A percentile compares a stretch with the other conserved stretches of the same genome.
Conservation (phyloP, 2,329 filamentous ascomycete genomes). For the Aspergillus melleus region DNA sequence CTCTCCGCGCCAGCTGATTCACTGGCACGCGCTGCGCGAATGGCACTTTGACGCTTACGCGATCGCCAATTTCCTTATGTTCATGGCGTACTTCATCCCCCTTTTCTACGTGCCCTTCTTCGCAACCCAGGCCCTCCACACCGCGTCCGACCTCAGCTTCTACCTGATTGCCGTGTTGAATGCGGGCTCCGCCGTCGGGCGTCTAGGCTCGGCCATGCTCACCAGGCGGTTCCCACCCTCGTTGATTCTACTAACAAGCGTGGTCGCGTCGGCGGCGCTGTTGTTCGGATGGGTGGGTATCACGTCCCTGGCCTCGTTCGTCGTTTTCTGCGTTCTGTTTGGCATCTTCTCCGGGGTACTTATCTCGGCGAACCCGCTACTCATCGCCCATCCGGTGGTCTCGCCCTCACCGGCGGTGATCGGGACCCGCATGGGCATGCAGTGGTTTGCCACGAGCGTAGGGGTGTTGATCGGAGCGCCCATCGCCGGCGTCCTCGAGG, state of each 20-base stretch:
- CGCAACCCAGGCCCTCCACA: background rate
- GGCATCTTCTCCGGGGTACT: conserved; percentile 7
- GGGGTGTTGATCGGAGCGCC: conserved; percentile 10
- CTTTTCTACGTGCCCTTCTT: conserved; percentile 9
- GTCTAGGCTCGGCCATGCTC: background rate
- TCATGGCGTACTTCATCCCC: conserved; percentile 10
- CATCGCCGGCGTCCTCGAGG: conserved; percentile 4
- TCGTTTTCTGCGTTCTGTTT: conserved; percentile 4
- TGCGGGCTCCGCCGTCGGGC: conserved; percentile 5
- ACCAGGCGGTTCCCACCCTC: background rate
- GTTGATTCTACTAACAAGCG: background rate
- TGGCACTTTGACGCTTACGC: conserved; percentile 2
- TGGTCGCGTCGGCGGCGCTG: background rate
- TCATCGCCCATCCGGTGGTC: conserved; percentile 12
- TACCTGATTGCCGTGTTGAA: conserved; percentile 10
- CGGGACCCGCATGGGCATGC: conserved; percentile 14
- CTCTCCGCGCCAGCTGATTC: conserved; percentile 6
- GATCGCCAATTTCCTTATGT: conserved; percentile 8
- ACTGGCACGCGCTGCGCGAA: conserved; percentile 8
- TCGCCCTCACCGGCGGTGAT: conserved; percentile 4
- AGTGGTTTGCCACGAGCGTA: conserved; percentile 9
- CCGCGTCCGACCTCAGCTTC: background rate
- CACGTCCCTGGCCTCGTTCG: background rate
- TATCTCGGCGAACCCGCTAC: conserved; percentile 4
- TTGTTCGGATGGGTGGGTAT: conserved; percentile 13